Conservation (phyloP, 345 rosid genomes). For the Acer negundo region DNA sequence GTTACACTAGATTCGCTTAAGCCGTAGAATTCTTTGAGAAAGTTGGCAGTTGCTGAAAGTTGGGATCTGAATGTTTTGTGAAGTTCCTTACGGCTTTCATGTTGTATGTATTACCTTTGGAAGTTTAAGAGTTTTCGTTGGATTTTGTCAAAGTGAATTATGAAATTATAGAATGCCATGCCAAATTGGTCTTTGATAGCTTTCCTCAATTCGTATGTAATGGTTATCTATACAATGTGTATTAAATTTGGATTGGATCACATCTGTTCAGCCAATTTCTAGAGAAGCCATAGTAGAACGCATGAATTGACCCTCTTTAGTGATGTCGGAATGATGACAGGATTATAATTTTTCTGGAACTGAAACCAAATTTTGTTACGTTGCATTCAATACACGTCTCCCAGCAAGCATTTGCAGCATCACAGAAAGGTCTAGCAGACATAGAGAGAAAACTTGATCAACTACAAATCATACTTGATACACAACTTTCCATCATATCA, state of each 20-base stretch:
- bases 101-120: conserved; percentile 19
- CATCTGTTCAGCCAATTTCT: too few species aligned
- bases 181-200: background rate
- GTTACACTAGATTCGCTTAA: conserved; percentile 45
- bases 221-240: background rate
- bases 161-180: background rate
- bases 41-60: background rate
- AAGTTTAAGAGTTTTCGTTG: background rate
- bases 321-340: background rate
- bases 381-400: background rate
- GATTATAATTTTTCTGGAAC: background rate
- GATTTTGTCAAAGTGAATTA: background rate
- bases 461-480: background rate
- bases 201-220: background rate
- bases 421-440: background rate
- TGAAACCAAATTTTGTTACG: too few species aligned
- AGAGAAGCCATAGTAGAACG: too few species aligned
- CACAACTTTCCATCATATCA: background rate
- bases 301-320: too few species aligned
- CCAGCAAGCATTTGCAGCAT: too few species aligned
- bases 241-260: background rate
- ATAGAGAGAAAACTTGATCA: background rate
- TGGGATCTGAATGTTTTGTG: background rate
- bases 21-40: background rate
- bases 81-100: conserved; percentile 5